Percentiles rank a stretch among this genome's conserved stretches.
These are phyloP conservation scores for Suhomyces maxii DNA, from an alignment of 1,139 yeast species.

Conservation along the genomic window DNA sequence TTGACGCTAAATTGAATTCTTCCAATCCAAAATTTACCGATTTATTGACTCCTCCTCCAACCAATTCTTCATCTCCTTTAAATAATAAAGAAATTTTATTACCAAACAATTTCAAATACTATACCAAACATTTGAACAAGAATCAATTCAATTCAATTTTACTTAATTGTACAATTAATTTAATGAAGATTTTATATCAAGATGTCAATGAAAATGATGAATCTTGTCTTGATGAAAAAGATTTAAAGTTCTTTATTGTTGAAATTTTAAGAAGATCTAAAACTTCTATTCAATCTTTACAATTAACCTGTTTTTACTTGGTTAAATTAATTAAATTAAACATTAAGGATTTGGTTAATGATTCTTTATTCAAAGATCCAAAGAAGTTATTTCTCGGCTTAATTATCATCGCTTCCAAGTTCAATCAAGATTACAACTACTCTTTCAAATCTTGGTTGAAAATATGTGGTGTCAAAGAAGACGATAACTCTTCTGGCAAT, in stretches of 20 bases:
- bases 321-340: constrained; percentile 40
- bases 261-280: constrained; percentile 71
- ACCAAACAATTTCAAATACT: constrained; percentile 45
- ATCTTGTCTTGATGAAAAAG: constrained; percentile 19
- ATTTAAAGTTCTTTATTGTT: constrained; percentile 50
- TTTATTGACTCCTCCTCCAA: constrained; percentile 21
- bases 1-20: constrained; percentile 1
- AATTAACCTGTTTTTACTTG: constrained; percentile 65
- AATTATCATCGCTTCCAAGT: constrained; percentile 69
- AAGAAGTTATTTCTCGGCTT: constrained; percentile 67
- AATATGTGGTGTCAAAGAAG: constrained; percentile 58
- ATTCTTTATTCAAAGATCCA: constrained; percentile 44
- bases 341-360: constrained; percentile 7
- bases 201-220: constrained; percentile 10
- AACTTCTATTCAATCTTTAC: constrained; percentile 64
- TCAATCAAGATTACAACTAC: constrained; percentile 71
- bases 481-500: constrained; percentile 15
- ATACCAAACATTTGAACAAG: constrained; percentile 41
- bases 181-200: constrained; percentile 37
- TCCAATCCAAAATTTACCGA: constrained; percentile 1
- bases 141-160: constrained; percentile 43
- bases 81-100: constrained; percentile 14
- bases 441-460: constrained; percentile 74
- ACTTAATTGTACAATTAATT: constrained; percentile 38
- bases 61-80: constrained; percentile 16